Evolutionary conservation across 2,329 filamentous ascomycete species (phyloP).

Genomic region (Lecanicillium sp.): DNA sequence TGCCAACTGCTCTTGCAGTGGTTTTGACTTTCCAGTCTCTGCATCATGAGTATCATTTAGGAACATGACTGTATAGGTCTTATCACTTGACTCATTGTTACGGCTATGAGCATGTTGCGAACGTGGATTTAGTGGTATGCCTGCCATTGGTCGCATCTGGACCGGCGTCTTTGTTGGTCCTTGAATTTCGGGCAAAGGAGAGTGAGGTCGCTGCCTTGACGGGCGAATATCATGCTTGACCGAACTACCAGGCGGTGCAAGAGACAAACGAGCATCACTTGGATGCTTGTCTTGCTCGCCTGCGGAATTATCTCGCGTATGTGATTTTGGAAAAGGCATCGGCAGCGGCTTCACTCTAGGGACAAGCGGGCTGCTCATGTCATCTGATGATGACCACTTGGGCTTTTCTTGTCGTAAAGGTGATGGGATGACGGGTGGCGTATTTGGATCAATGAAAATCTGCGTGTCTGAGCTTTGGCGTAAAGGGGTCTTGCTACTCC

Average conservation of each 20-base stretch:
- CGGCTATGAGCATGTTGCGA: slow-evolving; percentile 21
- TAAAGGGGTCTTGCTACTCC: neutral
- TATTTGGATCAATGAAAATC: slow-evolving; percentile 10
- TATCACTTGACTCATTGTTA: slow-evolving; percentile 40
- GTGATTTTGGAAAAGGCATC: slow-evolving; percentile 1
- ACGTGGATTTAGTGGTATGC: slow-evolving; percentile 40
- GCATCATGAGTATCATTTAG: slow-evolving; percentile 3
- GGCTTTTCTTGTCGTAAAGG: slow-evolving; percentile 1
- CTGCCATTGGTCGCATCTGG: slow-evolving; percentile 35
- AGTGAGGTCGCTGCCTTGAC: slow-evolving; percentile 18
- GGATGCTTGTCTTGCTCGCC: neutral
- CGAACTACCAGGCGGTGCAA: slow-evolving; percentile 21
- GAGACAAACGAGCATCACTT: slow-evolving; percentile 10
- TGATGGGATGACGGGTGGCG: slow-evolving; percentile 8
- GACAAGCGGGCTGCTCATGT: slow-evolving; percentile 3
- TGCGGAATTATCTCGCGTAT: neutral
- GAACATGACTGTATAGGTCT: neutral
- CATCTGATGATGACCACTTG: neutral
- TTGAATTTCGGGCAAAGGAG: slow-evolving; percentile 12
- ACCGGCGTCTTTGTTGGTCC: slow-evolving; percentile 26
- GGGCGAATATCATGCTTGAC: slow-evolving; percentile 22
- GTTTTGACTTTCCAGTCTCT: slow-evolving; percentile 3
- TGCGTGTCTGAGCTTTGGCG: neutral
- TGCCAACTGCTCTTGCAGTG: too few relatives aligned
- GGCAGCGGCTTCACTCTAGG: slow-evolving; percentile 7